phyloP scores from a whole-genome alignment of 345 rosid genomes.

The Linum lewisii region DNA sequence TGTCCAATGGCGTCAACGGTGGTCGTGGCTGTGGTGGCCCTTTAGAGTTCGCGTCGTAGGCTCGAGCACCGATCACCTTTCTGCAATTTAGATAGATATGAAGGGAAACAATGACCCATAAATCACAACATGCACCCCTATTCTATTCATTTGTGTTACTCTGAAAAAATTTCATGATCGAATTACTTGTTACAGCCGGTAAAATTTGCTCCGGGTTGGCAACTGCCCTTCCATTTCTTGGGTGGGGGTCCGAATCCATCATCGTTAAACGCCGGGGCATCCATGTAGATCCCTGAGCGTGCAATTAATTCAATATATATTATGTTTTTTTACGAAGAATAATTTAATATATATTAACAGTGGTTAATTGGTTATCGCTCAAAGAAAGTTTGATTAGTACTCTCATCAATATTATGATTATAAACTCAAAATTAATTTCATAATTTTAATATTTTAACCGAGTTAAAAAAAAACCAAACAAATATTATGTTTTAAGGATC shows the following conservation, averaged over 20 bases:
- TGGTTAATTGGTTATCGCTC: neutral
- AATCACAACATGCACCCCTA: no score
- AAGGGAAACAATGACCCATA: no score
- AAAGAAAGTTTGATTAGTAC: no score
- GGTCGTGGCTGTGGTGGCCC: neutral
- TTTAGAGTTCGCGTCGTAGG: constrained; percentile 26
- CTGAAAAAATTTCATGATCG: constrained; percentile 9
- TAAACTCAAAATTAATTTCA: no score
- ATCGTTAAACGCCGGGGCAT: constrained; percentile 37
- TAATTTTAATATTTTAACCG: constrained; percentile 14
- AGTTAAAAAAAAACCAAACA: no score
- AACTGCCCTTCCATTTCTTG: constrained; percentile 74
- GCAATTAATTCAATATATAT: no score
- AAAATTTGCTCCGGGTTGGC: constrained; percentile 52
- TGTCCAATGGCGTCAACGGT: constrained; percentile 42
- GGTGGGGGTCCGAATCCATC: constrained; percentile 33
- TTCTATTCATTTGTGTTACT: neutral
- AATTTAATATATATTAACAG: neutral
- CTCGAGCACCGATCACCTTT: constrained; percentile 73
- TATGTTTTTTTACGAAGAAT: no score
- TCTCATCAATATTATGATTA: no score
- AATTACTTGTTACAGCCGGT: constrained; percentile 79
- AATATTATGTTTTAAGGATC: no score
- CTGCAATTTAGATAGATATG: constrained; percentile 19
- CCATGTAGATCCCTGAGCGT: constrained; percentile 35